Base-by-base conservation (phyloP, 345 rosid species). In the Clarkia xantiana region DNA sequence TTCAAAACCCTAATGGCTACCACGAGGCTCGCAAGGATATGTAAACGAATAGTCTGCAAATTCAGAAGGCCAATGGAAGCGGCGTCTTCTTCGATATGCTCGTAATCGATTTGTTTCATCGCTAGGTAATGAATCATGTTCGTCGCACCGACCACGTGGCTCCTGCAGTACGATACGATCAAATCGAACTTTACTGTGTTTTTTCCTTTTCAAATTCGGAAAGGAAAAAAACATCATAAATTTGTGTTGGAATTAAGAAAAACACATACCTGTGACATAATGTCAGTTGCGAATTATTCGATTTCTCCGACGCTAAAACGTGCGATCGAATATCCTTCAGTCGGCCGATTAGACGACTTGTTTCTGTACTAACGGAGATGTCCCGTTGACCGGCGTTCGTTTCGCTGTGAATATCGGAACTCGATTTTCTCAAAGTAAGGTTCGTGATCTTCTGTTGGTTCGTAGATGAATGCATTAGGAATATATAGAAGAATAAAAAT, bases 111-210 rank as follows among this genome's bases (percentile, higher is more conserved):
- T 47, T 73, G 59, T 69, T 66, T 71, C 68, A 81, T 58, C 45
- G 78, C 78, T 62, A 78, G 63, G 44, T 78, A 71, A 58, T 78
- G 89, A 57, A 76, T 64, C 50, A 81, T 63, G 70, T 78, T 81
- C 55, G 61, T 69, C 20, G 82, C 82, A 40, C 80, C 71, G 48
- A 55, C 70, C 54, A 62, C 18, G 65, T 78, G 76, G 39, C 56
- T 59, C 18, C 89, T 81, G 80, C 61, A n/a, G n/a, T n/a, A n/a
- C n/a, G n/a, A n/a, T n/a, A n/a, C n/a, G n/a, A n/a, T n/a, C n/a
- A n/a, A n/a, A n/a, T n/a, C n/a, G n/a, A n/a, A n/a, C n/a, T n/a
- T n/a, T n/a, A n/a, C n/a, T n/a, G n/a, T n/a, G n/a, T n/a, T n/a
- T n/a, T n/a, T n/a, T n/a, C n/a, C n/a, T n/a, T n/a, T n/a, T n/a